Percentiles rank a stretch among this genome's conserved stretches.
These are phyloP conservation scores for Baudoinia panamericana DNA, from an alignment of 495 filamentous ascomycete species.

Conservation along the genomic window DNA sequence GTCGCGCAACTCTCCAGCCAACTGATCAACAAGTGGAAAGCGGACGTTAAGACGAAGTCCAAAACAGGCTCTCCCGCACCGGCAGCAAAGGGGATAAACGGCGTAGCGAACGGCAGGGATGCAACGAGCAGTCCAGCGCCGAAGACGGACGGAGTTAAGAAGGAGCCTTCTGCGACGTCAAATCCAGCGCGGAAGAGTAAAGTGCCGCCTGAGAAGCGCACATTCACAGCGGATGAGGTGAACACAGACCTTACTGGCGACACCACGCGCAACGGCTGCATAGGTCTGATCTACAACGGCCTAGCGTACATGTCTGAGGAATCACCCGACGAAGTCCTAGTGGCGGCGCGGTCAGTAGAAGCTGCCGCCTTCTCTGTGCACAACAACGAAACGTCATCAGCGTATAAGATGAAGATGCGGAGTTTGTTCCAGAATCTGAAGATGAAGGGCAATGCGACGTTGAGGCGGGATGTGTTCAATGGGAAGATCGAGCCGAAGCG, in stretches of 20 bases:
- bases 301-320: slow-evolving; percentile 48
- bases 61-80: slow-evolving; percentile 30
- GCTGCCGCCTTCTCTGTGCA: slow-evolving; percentile 51
- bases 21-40: slow-evolving; percentile 79
- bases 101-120: slow-evolving; percentile 32
- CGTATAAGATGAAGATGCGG: slow-evolving; percentile 76
- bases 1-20: slow-evolving; percentile 60
- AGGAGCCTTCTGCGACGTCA: slow-evolving; percentile 27
- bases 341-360: slow-evolving; percentile 60
- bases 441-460: slow-evolving; percentile 66
- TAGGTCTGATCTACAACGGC: slow-evolving; percentile 84
- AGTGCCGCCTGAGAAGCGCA: slow-evolving; percentile 65
- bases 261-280: slow-evolving; percentile 59
- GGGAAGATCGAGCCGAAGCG: slow-evolving; percentile 55
- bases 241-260: slow-evolving; percentile 58
- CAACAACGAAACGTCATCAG: slow-evolving; percentile 51
- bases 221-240: slow-evolving; percentile 66
- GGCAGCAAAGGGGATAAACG: background rate
- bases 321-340: slow-evolving; percentile 42
- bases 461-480: slow-evolving; percentile 60
- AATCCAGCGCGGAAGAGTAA: slow-evolving; percentile 40
- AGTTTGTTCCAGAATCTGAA: slow-evolving; percentile 88
- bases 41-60: slow-evolving; percentile 43
- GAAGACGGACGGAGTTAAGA: slow-evolving; percentile 9
- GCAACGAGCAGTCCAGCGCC: slow-evolving; percentile 30